These are phyloP conservation scores for Mitosporidium daphniae DNA, from an alignment of 371 early-diverging fungal genomes.

Conservation along the genomic window DNA sequence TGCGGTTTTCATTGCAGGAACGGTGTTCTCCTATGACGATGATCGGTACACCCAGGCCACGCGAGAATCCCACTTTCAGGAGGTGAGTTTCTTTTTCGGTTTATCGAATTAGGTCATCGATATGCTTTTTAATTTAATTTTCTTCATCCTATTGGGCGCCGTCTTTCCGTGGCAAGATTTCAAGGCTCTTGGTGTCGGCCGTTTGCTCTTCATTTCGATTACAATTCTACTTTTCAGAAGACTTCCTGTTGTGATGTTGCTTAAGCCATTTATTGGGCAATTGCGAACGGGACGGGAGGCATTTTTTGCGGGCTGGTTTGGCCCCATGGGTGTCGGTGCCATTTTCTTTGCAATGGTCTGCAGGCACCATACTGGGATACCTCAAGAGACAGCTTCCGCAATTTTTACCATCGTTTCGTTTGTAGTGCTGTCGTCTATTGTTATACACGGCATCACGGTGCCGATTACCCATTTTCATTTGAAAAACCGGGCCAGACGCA, in stretches of 20 bases:
- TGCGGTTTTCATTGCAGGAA: constrained; percentile 55
- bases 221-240: constrained; percentile 37
- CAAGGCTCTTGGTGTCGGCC: constrained; percentile 12
- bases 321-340: constrained; percentile 63
- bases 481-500: not conserved
- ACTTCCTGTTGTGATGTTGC: constrained; percentile 23
- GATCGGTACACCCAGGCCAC: no score
- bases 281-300: constrained; percentile 33
- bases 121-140: constrained; percentile 37
- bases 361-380: not conserved
- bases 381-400: no score
- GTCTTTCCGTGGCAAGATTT: constrained; percentile 26
- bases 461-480: constrained; percentile 6
- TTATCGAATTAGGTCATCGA: constrained; percentile 75
- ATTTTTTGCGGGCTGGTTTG: constrained; percentile 75
- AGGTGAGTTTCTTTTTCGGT: no score
- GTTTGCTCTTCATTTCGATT: constrained; percentile 20
- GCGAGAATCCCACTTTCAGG: no score
- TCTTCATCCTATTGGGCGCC: constrained; percentile 63
- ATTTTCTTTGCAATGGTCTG: constrained; percentile 12
- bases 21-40: constrained; percentile 34
- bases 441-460: constrained; percentile 6
- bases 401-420: constrained; percentile 2
- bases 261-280: constrained; percentile 25
- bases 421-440: constrained; percentile 5